Base-by-base conservation (phyloP, 768 basidiomycete species). In the Boletus pseudopeckii region DNA sequence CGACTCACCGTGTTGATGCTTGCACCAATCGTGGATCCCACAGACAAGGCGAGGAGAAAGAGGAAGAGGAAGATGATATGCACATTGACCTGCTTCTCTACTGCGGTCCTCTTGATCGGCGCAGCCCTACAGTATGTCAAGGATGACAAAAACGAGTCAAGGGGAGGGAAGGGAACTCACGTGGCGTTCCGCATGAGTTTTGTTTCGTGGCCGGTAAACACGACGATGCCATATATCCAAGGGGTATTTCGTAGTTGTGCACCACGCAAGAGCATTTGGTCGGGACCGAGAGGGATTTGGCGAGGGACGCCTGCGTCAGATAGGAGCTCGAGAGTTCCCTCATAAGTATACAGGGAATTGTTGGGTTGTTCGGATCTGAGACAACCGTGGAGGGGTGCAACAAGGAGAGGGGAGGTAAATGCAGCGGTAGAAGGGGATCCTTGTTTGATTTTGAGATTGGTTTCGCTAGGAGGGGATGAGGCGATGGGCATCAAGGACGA, bases 371-470 rank as follows among this genome's bases (percentile, higher is more conserved):
- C 97, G 8, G 91, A 96, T 41, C 93, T 85, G 22, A 99, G 76
- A 14, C 88, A 84, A 13, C 97, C 97, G 37, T 81, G 83, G 2
- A 99, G 77, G 7, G 82, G 69, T 17, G 80, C 77, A 39, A 93
- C 86, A 10, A 87, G 79, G 7, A 82, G 71, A 1, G 96, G 94
- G 3, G 90, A 82, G 6, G 86, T 92, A 40, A 98, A 78, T 6
- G 78, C 64, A 0, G 89, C 74, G 1, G 94, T 98, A 33, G 91
- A 84, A 1, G 90, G 76, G 3, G 90, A 90, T 0, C 91, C 91
- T 72, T 99, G 94, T 67, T 99, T 99, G 72, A 99, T 98, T 76
- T 98, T 99, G 61, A 99, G 80, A 65, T 98, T 98, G 5, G 97
- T 99, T 75, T 98, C 97, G 24, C 93, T 93, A 61, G 1, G 11